Evolutionary conservation across 352 stramenopile genomes (phyloP), one percentile per base, ranked within the genome.

Genomic region (Peronosclerospora sorghi): DNA sequence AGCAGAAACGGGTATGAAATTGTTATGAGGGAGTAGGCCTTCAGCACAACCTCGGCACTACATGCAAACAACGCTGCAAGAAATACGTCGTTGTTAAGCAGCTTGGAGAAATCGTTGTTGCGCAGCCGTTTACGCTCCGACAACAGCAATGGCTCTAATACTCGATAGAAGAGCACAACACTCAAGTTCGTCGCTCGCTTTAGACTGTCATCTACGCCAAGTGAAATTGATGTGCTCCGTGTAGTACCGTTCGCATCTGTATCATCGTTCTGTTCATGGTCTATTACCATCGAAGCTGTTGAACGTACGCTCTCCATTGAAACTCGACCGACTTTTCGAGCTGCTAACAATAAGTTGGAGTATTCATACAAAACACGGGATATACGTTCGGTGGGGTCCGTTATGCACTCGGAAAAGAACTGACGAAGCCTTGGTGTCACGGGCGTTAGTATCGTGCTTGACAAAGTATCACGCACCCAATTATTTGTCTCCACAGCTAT

Each of bases 81-180:
- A 51, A 91, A 91, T 6, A 72, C 73, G 26, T 88, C 62, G 59
- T 87, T 94, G 51, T 82, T 79, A 1, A 91, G 59, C 23, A 94
- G 51, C 51, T 69, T 74, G 35, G 74, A 85, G 38, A 89, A 88
- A 40, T 94, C 83, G 6, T 56, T 64, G 8, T 59, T 83, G 26
- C 65, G 68, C 14, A 90, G 54, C n/a, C 81, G 68, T 5, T 74
- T 59, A 5, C 72, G 65, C 40, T 93, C 81, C 4, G 75, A 68
- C n/a, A 74, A 36, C 2, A 94, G 41, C 17, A 91, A 51, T 18
- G 73, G 64, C 36, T 94, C 78, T 1, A 94, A 57, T 13, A 94
- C 81, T 26, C 65, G 69, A 37, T 90, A 94, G 35, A 88, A 94
- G 2, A 94, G 56, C 20, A 77, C 73, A 7, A 87, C 42, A 0